A percentile compares a stretch with the other conserved stretches of the same genome.
phyloP scores from a whole-genome alignment of 2,329 filamentous ascomycete species.

The Plectosphaerella sp. region DNA sequence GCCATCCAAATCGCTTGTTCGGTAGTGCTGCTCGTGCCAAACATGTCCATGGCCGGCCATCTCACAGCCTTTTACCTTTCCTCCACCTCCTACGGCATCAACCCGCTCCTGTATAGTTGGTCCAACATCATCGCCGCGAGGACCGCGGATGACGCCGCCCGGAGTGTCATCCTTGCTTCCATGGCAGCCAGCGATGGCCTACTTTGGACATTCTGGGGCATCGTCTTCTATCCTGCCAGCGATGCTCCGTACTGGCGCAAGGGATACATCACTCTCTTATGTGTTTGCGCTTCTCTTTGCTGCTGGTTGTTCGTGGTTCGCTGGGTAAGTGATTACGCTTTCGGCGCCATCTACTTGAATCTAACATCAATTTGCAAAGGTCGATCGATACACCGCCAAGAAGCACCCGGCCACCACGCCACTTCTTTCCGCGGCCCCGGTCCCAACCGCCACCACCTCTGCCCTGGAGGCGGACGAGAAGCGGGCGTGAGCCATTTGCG shows the following conservation, averaged over 20 bases:
- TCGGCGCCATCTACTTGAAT: background rate
- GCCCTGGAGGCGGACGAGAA: no score
- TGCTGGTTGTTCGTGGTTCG: background rate
- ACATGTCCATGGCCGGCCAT: slow-evolving; percentile 11
- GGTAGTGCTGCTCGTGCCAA: slow-evolving; percentile 15
- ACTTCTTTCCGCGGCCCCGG: background rate
- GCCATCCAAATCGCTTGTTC: slow-evolving; percentile 13
- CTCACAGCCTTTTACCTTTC: slow-evolving; percentile 18
- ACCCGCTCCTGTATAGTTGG: slow-evolving; percentile 20
- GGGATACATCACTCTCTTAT: slow-evolving; percentile 18
- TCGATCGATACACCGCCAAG: background rate
- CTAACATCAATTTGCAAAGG: background rate
- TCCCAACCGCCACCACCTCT: no score
- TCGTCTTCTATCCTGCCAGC: slow-evolving; percentile 33
- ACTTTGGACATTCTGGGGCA: slow-evolving; percentile 40
- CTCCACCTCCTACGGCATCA: slow-evolving; percentile 17
- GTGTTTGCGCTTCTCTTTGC: background rate
- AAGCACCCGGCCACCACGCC: background rate
- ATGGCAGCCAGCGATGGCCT: slow-evolving; percentile 34
- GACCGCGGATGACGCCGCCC: slow-evolving; percentile 30
- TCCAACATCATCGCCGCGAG: slow-evolving; percentile 16
- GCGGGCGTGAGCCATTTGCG: no score
- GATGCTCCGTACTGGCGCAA: slow-evolving; percentile 36
- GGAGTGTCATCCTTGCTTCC: slow-evolving; percentile 31
- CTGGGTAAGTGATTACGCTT: background rate